phyloP scores from a whole-genome alignment of 352 stramenopile genomes.

The Pythium diclinum region DNA sequence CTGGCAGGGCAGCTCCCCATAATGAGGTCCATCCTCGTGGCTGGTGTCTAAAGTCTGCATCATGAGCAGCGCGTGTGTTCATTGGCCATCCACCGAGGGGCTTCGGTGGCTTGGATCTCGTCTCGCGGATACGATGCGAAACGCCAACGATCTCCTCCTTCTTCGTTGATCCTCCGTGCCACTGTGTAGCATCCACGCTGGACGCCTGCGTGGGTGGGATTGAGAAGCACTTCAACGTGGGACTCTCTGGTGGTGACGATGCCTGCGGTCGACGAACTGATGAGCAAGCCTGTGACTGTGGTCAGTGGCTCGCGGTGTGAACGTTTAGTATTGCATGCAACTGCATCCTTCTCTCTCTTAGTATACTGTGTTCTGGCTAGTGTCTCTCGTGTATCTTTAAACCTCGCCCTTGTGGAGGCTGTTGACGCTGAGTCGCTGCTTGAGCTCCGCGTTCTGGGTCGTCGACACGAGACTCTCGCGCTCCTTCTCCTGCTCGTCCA shows the following conservation, averaged over 20 bases:
- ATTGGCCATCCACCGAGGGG: background rate
- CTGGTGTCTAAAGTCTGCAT: background rate
- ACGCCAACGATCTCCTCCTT: background rate
- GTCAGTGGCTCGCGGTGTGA: background rate
- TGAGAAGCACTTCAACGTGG: constrained; percentile 1
- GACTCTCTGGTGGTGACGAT: background rate
- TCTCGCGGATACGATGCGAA: background rate
- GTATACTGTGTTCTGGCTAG: background rate
- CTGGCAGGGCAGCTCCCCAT: background rate
- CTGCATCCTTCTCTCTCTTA: background rate
- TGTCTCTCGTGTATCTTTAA: background rate
- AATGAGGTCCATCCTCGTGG: background rate
- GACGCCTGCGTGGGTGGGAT: background rate
- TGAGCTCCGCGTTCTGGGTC: constrained; percentile 18
- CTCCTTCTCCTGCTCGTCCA: constrained; percentile 21
- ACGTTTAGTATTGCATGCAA: background rate
- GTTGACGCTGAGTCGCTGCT: constrained; percentile 19
- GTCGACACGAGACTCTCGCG: constrained; percentile 25
- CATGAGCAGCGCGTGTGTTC: background rate
- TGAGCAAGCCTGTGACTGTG: background rate
- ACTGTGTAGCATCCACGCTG: constrained; percentile 3
- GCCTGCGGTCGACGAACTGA: background rate
- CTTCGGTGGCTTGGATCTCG: background rate
- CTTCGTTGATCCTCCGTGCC: background rate
- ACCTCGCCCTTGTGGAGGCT: background rate